Percentiles rank a stretch among this genome's conserved stretches.
Conservation (phyloP, 2,329 filamentous ascomycete species). For the Fusarium sp. region DNA sequence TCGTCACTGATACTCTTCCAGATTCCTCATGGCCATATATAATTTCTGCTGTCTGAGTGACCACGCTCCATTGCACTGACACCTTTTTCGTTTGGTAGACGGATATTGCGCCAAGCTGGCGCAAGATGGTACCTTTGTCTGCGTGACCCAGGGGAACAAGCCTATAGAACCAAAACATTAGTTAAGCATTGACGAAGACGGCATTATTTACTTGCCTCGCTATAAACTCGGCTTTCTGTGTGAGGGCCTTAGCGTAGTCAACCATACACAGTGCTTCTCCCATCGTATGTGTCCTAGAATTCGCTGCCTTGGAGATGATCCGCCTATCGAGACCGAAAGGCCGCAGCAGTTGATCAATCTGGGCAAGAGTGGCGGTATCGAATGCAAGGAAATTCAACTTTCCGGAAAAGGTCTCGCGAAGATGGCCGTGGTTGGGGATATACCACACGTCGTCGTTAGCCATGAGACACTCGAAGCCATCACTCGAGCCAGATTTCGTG, state of each 20-base stretch:
- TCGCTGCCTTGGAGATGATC: not conserved
- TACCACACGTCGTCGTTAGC: not conserved
- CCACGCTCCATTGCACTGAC: not conserved
- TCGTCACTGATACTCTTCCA: not conserved
- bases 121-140: not conserved
- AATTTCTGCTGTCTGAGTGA: not conserved
- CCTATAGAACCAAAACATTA: not conserved
- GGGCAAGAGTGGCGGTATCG: not conserved
- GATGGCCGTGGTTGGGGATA: not conserved
- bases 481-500: not conserved
- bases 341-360: not conserved
- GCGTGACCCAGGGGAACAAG: not conserved
- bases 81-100: not conserved
- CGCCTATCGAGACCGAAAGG: not conserved
- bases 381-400: not conserved
- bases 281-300: not conserved
- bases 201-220: not conserved
- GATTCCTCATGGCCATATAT: not conserved
- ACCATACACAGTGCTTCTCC: not conserved
- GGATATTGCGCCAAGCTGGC: not conserved
- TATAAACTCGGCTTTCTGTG: not conserved
- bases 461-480: not conserved
- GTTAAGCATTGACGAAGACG: not conserved
- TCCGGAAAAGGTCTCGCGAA: not conserved
- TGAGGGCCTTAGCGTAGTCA: not conserved